A percentile compares a stretch with the other conserved stretches of the same genome.
Conservation (phyloP, 2,329 filamentous ascomycete species). For the Fusarium dimerum region DNA sequence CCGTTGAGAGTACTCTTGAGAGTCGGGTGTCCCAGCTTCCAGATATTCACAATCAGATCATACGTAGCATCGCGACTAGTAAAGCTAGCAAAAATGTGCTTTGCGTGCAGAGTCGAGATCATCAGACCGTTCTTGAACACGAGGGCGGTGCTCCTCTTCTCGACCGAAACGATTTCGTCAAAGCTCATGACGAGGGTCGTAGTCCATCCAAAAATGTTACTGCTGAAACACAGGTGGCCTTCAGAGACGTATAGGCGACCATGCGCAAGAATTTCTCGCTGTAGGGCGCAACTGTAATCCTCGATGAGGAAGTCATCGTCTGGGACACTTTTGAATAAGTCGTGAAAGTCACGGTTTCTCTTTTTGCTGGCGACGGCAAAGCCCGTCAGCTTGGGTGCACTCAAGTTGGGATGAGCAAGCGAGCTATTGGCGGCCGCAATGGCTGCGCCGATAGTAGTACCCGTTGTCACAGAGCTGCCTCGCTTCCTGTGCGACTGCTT, state of each 20-base stretch:
- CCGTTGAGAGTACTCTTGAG: slow-evolving; percentile 90
- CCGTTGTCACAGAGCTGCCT: slow-evolving; percentile 75
- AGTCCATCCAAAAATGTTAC: slow-evolving; percentile 97
- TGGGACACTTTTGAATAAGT: slow-evolving; percentile 91
- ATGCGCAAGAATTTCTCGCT: slow-evolving; percentile 92
- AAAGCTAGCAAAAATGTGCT: slow-evolving; percentile 94
- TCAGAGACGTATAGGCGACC: slow-evolving; percentile 95
- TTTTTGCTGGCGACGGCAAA: slow-evolving; percentile 97
- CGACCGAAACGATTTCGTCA: slow-evolving; percentile 94
- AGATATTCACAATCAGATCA: slow-evolving; percentile 95
- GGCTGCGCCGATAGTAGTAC: slow-evolving; percentile 67
- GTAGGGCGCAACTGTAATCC: slow-evolving; percentile 95
- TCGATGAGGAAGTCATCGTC: slow-evolving; percentile 98
- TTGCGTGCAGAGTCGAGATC: slow-evolving; percentile 92
- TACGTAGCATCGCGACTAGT: slow-evolving; percentile 94
- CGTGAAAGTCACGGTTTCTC: slow-evolving; percentile 93
- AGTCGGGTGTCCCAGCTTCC: slow-evolving; percentile 94
- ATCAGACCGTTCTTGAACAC: slow-evolving; percentile 97
- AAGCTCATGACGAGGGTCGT: slow-evolving; percentile 98
- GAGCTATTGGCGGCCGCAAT: slow-evolving; percentile 71
- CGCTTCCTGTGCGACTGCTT: slow-evolving; percentile 67
- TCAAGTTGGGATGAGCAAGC: slow-evolving; percentile 63
- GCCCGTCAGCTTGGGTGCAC: slow-evolving; percentile 78
- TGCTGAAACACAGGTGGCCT: slow-evolving; percentile 96
- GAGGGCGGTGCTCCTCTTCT: slow-evolving; percentile 94